phyloP scores from a whole-genome alignment of 768 basidiomycete species.

The Serendipita sp. region DNA sequence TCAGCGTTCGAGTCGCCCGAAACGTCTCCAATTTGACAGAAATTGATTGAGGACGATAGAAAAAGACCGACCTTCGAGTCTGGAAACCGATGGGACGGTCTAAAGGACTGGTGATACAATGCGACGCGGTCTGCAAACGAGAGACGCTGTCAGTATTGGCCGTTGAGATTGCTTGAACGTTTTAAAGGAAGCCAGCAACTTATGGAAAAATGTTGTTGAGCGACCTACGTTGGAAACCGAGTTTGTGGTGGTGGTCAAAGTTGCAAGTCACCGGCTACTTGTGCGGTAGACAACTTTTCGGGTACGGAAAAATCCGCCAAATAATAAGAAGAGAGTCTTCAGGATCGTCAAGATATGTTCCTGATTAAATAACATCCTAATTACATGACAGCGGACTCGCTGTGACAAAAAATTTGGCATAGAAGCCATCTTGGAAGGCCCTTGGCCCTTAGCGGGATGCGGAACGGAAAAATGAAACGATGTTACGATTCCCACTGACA shows the following conservation, averaged over 20 bases:
- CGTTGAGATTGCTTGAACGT: no score
- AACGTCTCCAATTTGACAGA: neutral
- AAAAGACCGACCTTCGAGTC: neutral
- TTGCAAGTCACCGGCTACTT: no score
- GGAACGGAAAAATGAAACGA: neutral
- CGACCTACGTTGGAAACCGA: no score
- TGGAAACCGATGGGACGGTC: slow-evolving; percentile 2
- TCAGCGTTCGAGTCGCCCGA: neutral
- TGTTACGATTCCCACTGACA: slow-evolving; percentile 1
- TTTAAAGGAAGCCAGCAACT: no score
- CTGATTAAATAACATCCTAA: no score
- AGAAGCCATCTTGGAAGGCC: no score
- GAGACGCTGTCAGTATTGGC: no score
- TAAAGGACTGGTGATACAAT: slow-evolving; percentile 7
- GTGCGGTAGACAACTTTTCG: no score
- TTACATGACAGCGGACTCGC: no score
- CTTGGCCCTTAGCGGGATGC: neutral
- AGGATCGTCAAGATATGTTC: neutral
- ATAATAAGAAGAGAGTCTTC: neutral
- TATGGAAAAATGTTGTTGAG: no score
- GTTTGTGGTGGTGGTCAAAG: no score
- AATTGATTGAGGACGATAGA: neutral
- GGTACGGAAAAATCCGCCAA: neutral
- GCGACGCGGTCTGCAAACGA: neutral
- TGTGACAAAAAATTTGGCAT: no score